A percentile compares a stretch with the other conserved stretches of the same genome.
phyloP scores from a whole-genome alignment of 306 rosid species.

The Rubus parviflorus region DNA sequence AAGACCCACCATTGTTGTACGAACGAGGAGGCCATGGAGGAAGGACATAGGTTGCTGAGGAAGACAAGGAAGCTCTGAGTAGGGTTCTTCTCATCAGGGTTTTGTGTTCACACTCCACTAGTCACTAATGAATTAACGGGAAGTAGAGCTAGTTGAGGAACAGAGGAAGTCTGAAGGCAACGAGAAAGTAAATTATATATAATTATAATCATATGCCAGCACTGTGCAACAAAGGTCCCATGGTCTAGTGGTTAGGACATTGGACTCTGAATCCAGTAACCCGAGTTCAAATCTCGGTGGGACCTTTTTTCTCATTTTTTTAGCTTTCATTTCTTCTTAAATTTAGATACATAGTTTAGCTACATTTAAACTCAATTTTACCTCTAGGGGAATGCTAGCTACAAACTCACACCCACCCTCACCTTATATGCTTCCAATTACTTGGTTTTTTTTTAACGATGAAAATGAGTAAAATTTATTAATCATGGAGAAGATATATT shows the following conservation, averaged over 20 bases:
- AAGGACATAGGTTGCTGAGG: constrained; percentile 16
- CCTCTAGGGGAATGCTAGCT: no score
- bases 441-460: no score
- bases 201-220: no score
- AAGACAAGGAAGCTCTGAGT: constrained; percentile 21
- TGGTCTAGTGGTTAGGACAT: constrained; percentile 53
- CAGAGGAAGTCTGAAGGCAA: no score
- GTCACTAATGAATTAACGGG: background rate
- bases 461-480: no score
- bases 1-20: constrained; percentile 28
- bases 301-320: constrained; percentile 18
- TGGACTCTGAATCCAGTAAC: constrained; percentile 55
- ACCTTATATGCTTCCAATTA: no score
- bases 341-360: no score
- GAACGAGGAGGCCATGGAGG: constrained; percentile 13
- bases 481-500: no score
- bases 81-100: constrained; percentile 42
- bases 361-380: no score
- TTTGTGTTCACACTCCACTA: background rate
- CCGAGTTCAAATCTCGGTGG: constrained; percentile 50
- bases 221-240: constrained; percentile 1
- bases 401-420: no score
- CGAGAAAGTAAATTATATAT: no score
- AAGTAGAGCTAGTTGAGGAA: background rate
- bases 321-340: background rate